Conservation (phyloP, 2,329 filamentous ascomycete species). For the Alternaria sp. region DNA sequence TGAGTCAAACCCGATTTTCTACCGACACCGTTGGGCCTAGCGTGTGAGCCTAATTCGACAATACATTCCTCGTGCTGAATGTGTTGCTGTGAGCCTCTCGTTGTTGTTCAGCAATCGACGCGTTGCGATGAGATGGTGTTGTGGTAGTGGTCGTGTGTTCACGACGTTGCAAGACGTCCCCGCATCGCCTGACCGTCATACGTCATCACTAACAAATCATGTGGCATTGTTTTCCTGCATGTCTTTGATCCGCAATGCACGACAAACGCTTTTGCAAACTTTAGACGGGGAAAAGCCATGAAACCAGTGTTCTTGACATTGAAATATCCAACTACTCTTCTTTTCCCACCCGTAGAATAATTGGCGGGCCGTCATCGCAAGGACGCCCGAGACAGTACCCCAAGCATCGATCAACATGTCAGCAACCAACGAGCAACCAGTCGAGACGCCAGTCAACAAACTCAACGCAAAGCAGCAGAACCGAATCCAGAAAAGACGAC, state of each 20-base stretch:
- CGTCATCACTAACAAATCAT: not conserved
- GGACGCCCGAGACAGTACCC: not conserved
- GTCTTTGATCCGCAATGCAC: not conserved
- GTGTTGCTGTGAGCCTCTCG: not conserved
- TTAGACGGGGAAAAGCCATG: too few relatives aligned
- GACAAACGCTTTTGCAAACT: not conserved
- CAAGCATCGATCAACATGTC: not conserved
- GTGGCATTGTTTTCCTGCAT: not conserved
- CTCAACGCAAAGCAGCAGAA: conserved; percentile 8
- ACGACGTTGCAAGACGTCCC: not conserved
- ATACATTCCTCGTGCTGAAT: not conserved
- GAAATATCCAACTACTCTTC: not conserved
- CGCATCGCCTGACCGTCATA: conserved; percentile 7
- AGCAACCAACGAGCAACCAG: not conserved
- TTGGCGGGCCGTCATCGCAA: not conserved
- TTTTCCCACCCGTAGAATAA: not conserved
- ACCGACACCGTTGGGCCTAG: not conserved
- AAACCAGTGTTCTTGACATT: too few relatives aligned
- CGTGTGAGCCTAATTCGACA: not conserved
- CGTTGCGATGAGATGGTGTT: not conserved
- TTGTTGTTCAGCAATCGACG: not conserved
- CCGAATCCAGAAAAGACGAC: conserved; percentile 7
- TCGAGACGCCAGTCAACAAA: not conserved
- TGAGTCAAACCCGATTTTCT: not conserved
- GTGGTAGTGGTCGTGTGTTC: not conserved